Evolutionary conservation across 331 rosid species (phyloP).

Genomic region (Prunus yedoensis): DNA sequence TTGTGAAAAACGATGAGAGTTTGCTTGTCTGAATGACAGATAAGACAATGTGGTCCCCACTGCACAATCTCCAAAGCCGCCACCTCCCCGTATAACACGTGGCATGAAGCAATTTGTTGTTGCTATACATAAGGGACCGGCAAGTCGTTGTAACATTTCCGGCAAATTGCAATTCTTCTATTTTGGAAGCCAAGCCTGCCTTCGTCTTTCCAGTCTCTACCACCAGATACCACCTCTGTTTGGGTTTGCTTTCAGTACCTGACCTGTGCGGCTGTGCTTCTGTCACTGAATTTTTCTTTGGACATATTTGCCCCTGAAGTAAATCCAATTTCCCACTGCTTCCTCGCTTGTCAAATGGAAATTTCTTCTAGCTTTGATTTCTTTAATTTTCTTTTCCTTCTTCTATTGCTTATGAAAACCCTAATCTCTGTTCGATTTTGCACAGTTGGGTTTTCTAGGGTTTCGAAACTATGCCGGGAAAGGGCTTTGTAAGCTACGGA

Average conservation of each 20-base stretch:
- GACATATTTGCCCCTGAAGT: conserved; percentile 23
- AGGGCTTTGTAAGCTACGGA: conserved; percentile 7
- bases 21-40: conserved; percentile 11
- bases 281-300: not conserved
- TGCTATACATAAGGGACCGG: not conserved
- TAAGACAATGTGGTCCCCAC: conserved; percentile 13
- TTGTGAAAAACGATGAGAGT: not conserved
- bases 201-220: not conserved
- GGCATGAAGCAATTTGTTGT: not conserved
- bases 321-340: not conserved
- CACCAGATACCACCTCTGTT: conserved; percentile 6
- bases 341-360: conserved; percentile 9
- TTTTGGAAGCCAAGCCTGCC: not conserved
- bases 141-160: not conserved
- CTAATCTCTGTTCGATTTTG: conserved; percentile 33
- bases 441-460: conserved; percentile 35
- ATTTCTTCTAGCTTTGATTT: not conserved
- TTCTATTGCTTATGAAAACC: conserved; percentile 15
- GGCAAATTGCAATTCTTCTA: not conserved
- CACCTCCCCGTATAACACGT: not conserved
- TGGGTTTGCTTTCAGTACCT: conserved; percentile 1
- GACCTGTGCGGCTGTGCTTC: not conserved
- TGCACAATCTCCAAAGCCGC: not conserved
- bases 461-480: conserved; percentile 27
- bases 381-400: not conserved